These are phyloP conservation scores for Penicillium hesseltinei DNA, from an alignment of 2,329 filamentous ascomycete species.

Conservation along the genomic window DNA sequence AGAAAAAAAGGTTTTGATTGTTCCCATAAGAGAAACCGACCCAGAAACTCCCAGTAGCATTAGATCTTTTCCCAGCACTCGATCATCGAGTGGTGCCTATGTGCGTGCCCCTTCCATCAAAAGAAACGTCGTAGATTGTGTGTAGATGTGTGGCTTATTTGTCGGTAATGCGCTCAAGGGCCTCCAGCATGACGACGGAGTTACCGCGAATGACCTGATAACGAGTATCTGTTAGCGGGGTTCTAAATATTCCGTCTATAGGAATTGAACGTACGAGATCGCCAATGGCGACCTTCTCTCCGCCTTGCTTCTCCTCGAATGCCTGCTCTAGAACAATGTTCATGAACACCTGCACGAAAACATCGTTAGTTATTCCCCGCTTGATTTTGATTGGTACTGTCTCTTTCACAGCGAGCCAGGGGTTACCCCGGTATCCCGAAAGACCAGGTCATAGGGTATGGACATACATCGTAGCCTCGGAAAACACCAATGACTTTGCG, in stretches of 20 bases:
- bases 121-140: constrained; percentile 17
- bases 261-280: constrained; percentile 69
- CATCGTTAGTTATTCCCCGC: constrained; percentile 2
- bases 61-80: constrained; percentile 28
- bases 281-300: constrained; percentile 84
- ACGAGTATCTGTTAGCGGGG: constrained; percentile 8
- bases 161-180: constrained; percentile 45
- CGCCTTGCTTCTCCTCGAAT: constrained; percentile 87
- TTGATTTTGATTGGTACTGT: neutral
- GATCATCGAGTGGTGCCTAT: constrained; percentile 12
- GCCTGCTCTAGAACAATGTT: constrained; percentile 98
- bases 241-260: neutral
- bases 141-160: constrained; percentile 32
- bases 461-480: constrained; percentile 87
- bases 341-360: constrained; percentile 73
- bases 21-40: constrained; percentile 35
- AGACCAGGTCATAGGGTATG: neutral
- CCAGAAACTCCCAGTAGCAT: constrained; percentile 39
- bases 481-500: constrained; percentile 94
- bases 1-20: constrained; percentile 32
- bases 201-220: constrained; percentile 88
- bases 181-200: constrained; percentile 95
- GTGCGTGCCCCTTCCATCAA: constrained; percentile 8
- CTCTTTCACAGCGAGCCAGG: too few species aligned
- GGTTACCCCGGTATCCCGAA: too few species aligned